Evolutionary conservation across 2,329 filamentous ascomycete species (phyloP).

Genomic region (Coniochaeta hoffmannii): DNA sequence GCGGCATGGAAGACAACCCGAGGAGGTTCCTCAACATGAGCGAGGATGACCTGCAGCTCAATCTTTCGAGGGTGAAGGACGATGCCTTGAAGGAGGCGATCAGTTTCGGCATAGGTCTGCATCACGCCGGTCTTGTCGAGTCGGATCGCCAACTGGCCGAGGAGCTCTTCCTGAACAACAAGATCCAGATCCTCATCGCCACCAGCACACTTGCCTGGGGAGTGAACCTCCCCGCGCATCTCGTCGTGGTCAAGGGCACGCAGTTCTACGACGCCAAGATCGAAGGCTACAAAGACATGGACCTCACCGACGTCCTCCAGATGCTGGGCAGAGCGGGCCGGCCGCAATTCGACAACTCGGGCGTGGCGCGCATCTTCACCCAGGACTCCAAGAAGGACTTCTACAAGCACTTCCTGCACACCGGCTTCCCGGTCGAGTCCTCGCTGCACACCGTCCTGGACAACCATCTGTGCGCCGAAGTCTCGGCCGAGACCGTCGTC

Average conservation of each 20-base stretch:
- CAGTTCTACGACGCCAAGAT: conserved; percentile 98
- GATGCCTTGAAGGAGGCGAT: conserved; percentile 89
- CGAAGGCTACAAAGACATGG: conserved; percentile 98
- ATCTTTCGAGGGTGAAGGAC: conserved; percentile 86
- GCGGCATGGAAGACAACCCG: conserved; percentile 97
- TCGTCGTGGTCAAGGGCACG: conserved; percentile 96
- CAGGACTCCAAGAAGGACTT: conserved; percentile 98
- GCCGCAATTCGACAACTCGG: conserved; percentile 92
- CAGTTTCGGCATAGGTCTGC: conserved; percentile 92
- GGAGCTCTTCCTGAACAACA: conserved; percentile 93
- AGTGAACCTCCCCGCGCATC: conserved; percentile 91
- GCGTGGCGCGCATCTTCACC: conserved; percentile 94
- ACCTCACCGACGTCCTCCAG: conserved; percentile 92
- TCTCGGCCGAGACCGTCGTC: conserved; percentile 84
- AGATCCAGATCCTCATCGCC: conserved; percentile 93
- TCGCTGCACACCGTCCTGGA: conserved; percentile 93
- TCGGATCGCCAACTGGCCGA: conserved; percentile 87
- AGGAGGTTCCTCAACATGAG: conserved; percentile 89
- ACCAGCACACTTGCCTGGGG: conserved; percentile 97
- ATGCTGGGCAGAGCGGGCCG: conserved; percentile 95
- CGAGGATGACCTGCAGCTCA: conserved; percentile 85
- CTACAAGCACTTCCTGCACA: conserved; percentile 98
- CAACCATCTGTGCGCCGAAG: conserved; percentile 92
- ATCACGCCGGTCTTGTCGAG: conserved; percentile 95
- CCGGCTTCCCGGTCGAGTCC: conserved; percentile 94